Percentiles rank a stretch among this genome's conserved stretches.
phyloP scores from a whole-genome alignment of 2,329 filamentous ascomycete species.

The Diplocarpon rosae region DNA sequence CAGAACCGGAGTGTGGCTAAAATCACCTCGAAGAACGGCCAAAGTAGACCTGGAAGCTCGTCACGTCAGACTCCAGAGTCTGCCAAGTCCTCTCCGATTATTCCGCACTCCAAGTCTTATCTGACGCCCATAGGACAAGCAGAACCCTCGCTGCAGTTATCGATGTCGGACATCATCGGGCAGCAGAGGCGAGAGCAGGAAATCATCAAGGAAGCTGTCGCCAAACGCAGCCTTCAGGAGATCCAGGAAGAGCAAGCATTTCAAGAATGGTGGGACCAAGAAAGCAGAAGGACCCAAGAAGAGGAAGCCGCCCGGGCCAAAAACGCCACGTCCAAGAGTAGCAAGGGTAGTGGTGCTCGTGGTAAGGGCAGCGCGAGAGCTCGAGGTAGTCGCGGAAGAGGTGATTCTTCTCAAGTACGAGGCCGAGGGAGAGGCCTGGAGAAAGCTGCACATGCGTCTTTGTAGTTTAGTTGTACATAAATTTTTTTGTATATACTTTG shows the following conservation, averaged over 20 bases:
- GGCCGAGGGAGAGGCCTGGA: slow-evolving; percentile 7
- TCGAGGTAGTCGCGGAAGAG: slow-evolving; percentile 8
- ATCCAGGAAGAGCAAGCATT: slow-evolving; percentile 97
- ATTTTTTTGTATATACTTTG: background rate
- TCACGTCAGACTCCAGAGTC: slow-evolving; percentile 9
- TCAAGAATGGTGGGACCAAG: slow-evolving; percentile 91
- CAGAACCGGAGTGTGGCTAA: slow-evolving; percentile 30
- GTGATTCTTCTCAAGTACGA: slow-evolving; percentile 2
- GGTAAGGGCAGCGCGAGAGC: slow-evolving; percentile 5
- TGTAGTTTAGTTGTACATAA: background rate
- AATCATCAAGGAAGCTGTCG: slow-evolving; percentile 68
- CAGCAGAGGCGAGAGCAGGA: slow-evolving; percentile 81
- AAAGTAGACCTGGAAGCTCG: slow-evolving; percentile 7
- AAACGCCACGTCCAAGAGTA: background rate
- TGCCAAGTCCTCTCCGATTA: slow-evolving; percentile 30
- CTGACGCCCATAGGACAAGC: slow-evolving; percentile 45
- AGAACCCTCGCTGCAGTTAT: slow-evolving; percentile 56
- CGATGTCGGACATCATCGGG: slow-evolving; percentile 78
- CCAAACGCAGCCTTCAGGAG: slow-evolving; percentile 81
- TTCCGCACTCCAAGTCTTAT: slow-evolving; percentile 52
- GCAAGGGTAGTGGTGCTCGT: slow-evolving; percentile 3
- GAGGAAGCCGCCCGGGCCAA: slow-evolving; percentile 20
- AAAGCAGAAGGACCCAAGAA: slow-evolving; percentile 57
- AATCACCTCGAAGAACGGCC: slow-evolving; percentile 10
- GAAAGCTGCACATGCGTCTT: background rate